Percentiles rank a stretch among this genome's conserved stretches.
These are phyloP conservation scores for Niveomyces coronatus DNA, from an alignment of 2,329 filamentous ascomycete genomes.

Conservation along the genomic window DNA sequence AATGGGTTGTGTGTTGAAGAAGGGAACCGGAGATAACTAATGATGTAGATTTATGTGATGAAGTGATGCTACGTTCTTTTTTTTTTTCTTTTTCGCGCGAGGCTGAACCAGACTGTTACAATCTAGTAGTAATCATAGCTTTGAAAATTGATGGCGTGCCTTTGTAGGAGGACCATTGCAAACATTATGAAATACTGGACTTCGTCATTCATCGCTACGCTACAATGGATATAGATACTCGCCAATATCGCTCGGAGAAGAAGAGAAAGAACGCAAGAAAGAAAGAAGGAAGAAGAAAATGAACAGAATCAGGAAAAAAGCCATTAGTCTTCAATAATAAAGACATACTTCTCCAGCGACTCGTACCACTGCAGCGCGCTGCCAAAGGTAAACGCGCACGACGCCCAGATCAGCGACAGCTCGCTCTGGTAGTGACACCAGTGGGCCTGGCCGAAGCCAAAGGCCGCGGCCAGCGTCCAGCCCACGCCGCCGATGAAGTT, in stretches of 20 bases:
- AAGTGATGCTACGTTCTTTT: no score
- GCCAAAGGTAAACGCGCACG: conserved; percentile 12
- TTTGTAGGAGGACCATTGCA: no score
- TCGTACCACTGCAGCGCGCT: conserved; percentile 17
- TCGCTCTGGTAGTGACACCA: conserved; percentile 33
- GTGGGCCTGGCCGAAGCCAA: conserved; percentile 35
- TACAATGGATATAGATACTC: no score
- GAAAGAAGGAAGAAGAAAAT: not conserved
- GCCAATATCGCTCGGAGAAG: no score
- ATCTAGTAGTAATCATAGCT: no score
- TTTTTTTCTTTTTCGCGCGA: no score
- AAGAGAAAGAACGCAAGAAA: no score
- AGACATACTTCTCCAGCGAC: conserved; percentile 14
- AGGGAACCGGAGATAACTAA: not conserved
- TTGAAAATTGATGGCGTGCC: no score
- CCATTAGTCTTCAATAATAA: conserved; percentile 6
- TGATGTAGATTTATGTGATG: no score
- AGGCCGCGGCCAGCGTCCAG: conserved; percentile 47
- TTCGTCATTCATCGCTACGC: no score
- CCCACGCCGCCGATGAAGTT: conserved; percentile 52
- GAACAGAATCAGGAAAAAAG: not conserved
- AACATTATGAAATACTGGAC: no score
- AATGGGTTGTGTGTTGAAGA: not conserved
- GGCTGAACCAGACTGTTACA: no score
- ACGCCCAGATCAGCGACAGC: conserved; percentile 17